Conservation (phyloP, 768 basidiomycete genomes). For the Termitomyces sp. region DNA sequence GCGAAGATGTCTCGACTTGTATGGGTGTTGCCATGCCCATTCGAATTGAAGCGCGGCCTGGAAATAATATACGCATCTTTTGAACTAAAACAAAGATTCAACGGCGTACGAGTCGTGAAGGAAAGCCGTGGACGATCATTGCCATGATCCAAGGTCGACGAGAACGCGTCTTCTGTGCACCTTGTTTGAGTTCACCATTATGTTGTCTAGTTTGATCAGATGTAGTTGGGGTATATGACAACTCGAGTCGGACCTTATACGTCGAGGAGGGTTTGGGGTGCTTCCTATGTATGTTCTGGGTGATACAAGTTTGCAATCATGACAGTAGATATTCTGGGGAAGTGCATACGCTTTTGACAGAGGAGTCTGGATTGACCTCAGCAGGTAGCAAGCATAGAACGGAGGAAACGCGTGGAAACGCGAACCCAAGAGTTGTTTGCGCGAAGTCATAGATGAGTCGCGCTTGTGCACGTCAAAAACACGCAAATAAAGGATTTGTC, state of each 20-base stretch:
- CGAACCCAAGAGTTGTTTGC: conserved; percentile 2
- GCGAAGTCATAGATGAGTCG: neutral
- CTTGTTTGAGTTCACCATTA: conserved; percentile 72
- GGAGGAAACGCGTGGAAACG: conserved; percentile 46
- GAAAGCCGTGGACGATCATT: conserved; percentile 83
- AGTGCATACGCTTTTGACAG: conserved; percentile 38
- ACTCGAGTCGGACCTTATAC: conserved; percentile 44
- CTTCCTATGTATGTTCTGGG: conserved; percentile 74
- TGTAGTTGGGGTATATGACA: neutral
- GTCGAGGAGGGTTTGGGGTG: conserved; percentile 62
- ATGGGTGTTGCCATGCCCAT: conserved; percentile 85
- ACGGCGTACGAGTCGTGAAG: conserved; percentile 50
- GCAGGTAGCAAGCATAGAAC: conserved; percentile 83
- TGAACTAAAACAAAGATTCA: neutral
- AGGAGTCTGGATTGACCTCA: conserved; percentile 61
- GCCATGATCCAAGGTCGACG: conserved; percentile 80
- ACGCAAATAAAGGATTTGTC: neutral
- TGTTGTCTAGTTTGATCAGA: conserved; percentile 52
- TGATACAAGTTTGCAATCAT: neutral
- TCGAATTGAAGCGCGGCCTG: conserved; percentile 76
- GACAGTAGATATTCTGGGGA: neutral
- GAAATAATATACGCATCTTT: neutral
- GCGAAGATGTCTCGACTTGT: conserved; percentile 62
- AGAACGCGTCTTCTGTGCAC: conserved; percentile 61
- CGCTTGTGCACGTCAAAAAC: neutral